Evolutionary conservation across 495 filamentous ascomycete genomes (phyloP).

Genomic region (Neurospora sp.): DNA sequence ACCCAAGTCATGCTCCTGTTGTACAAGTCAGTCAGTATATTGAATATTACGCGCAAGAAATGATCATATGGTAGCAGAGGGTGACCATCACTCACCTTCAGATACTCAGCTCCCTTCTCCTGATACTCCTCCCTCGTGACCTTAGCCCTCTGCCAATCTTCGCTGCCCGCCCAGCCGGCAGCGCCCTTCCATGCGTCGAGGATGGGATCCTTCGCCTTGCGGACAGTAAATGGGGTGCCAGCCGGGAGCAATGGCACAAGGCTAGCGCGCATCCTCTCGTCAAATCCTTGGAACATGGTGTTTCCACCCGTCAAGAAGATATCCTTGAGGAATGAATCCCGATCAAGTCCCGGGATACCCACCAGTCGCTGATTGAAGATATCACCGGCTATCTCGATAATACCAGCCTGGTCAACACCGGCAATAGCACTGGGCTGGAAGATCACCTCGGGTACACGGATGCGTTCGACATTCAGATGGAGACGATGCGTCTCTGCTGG

Average conservation of each 20-base stretch:
- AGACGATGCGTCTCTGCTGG: constrained; percentile 78
- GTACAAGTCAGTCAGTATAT: constrained; percentile 1
- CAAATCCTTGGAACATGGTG: constrained; percentile 75
- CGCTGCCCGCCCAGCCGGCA: constrained; percentile 59
- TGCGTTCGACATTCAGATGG: constrained; percentile 93
- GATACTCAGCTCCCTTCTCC: constrained; percentile 77
- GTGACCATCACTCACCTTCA: constrained; percentile 51
- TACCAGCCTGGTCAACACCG: constrained; percentile 86
- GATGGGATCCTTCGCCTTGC: constrained; percentile 60
- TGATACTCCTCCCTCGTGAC: constrained; percentile 67
- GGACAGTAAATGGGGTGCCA: constrained; percentile 51
- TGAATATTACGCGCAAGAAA: background rate
- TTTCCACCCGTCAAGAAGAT: constrained; percentile 95
- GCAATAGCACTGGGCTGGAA: constrained; percentile 89
- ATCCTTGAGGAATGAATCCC: constrained; percentile 61
- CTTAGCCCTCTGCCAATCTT: constrained; percentile 35
- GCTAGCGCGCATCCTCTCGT: constrained; percentile 67
- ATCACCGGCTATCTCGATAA: constrained; percentile 79
- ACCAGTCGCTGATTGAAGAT: constrained; percentile 73
- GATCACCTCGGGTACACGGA: constrained; percentile 89
- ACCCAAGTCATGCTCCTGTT: constrained; percentile 70
- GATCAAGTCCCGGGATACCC: constrained; percentile 37
- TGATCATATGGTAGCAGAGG: background rate
- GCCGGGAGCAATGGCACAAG: constrained; percentile 61
- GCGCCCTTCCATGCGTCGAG: constrained; percentile 91